Conservation (phyloP, 2,329 filamentous ascomycete genomes). For the Colletotrichum noveboracense region DNA sequence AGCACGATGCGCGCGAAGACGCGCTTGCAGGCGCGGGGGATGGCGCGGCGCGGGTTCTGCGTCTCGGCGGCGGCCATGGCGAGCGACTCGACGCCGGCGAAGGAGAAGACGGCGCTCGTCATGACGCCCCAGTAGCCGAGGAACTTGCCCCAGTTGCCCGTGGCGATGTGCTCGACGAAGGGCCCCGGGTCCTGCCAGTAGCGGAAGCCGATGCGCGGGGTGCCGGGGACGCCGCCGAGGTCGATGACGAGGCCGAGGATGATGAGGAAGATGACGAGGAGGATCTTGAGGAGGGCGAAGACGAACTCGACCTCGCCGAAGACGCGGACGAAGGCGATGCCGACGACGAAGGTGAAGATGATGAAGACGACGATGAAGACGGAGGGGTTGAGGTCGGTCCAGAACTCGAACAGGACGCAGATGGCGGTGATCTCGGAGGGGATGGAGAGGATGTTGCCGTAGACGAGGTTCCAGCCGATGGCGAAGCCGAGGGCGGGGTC, state of each 20-base stretch:
- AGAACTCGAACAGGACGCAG: constrained; percentile 28
- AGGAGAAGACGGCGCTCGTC: constrained; percentile 28
- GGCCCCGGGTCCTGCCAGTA: constrained; percentile 38
- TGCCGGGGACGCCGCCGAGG: constrained; percentile 32
- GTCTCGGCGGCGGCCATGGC: constrained; percentile 31
- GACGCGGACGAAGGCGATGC: constrained; percentile 20
- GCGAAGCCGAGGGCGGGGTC: constrained; percentile 65
- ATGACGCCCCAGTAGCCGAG: constrained; percentile 30
- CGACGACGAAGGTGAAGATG: constrained; percentile 24
- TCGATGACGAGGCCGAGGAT: constrained; percentile 58
- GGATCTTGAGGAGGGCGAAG: constrained; percentile 59
- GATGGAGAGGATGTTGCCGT: constrained; percentile 45
- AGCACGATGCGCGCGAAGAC: constrained; percentile 31
- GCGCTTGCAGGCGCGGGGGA: constrained; percentile 30
- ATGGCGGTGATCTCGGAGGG: constrained; percentile 32
- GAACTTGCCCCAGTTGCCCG: constrained; percentile 33
- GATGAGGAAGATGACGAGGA: constrained; percentile 65
- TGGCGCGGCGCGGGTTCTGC: constrained; percentile 50
- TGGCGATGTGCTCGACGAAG: constrained; percentile 66
- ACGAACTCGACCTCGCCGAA: constrained; percentile 65
- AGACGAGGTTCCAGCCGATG: constrained; percentile 66
- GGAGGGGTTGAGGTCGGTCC: constrained; percentile 24
- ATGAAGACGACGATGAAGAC: constrained; percentile 27
- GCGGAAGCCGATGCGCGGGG: constrained; percentile 25
- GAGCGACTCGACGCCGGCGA: constrained; percentile 27